phyloP scores from a whole-genome alignment of 2,329 filamentous ascomycete genomes.

The Scedosporium minutisporum region DNA sequence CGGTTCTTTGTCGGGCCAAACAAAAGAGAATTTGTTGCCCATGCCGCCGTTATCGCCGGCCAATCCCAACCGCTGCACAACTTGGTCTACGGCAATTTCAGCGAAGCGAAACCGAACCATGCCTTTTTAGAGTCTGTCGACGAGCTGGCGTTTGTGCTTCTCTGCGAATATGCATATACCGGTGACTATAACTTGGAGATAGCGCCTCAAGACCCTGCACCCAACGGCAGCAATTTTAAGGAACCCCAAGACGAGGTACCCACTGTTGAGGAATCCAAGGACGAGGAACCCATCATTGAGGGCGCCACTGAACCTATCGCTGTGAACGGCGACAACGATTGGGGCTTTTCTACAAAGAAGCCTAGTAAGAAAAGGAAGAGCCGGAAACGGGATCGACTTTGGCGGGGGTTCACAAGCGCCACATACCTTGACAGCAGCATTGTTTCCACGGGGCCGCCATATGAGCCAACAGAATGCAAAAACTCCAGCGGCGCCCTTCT shows the following conservation, averaged over 20 bases:
- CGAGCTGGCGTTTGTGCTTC: not conserved
- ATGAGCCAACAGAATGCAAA: not conserved
- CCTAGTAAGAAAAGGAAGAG: not conserved
- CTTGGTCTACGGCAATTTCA: not conserved
- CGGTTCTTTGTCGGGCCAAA: not conserved
- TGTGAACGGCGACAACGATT: not conserved
- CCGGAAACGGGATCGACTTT: not conserved
- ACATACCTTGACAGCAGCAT: not conserved
- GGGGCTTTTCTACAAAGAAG: not conserved
- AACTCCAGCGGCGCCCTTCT: not conserved
- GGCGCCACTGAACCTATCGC: not conserved
- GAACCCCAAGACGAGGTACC: not conserved
- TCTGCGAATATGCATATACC: slow-evolving; percentile 1
- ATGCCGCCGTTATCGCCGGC: not conserved
- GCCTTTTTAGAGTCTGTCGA: not conserved
- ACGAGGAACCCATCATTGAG: not conserved
- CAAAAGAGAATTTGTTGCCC: not conserved
- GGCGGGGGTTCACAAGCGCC: not conserved
- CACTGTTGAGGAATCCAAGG: not conserved
- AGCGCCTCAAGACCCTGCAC: not conserved
- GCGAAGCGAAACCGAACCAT: not conserved
- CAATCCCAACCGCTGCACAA: not conserved
- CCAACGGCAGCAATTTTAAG: not conserved
- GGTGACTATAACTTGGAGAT: not conserved
- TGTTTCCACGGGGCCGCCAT: not conserved